Percentiles rank a stretch among this genome's conserved stretches.
These are phyloP conservation scores for Claviceps africana DNA, from an alignment of 2,329 filamentous ascomycete species.

Conservation along the genomic window DNA sequence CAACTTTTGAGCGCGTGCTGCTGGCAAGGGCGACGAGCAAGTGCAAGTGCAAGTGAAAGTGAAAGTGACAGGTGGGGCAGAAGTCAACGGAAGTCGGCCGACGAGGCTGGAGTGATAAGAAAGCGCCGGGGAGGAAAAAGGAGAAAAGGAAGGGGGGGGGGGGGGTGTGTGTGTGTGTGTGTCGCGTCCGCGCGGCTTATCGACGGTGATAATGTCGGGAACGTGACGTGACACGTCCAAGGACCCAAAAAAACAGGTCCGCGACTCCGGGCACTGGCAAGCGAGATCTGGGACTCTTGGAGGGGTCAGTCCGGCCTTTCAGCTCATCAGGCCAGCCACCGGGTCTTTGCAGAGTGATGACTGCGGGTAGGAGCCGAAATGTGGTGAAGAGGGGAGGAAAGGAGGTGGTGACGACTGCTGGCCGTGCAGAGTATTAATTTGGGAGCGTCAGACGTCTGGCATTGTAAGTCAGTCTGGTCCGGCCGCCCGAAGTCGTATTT, in stretches of 20 bases:
- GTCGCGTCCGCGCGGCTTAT: not conserved
- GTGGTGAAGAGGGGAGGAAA: not conserved
- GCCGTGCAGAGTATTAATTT: too few relatives aligned
- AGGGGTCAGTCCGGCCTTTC: not conserved
- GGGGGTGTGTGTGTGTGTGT: too few relatives aligned
- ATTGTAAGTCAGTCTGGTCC: not conserved
- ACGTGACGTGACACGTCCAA: not conserved
- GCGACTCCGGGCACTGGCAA: too few relatives aligned
- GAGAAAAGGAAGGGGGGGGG: too few relatives aligned
- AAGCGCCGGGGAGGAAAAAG: not conserved
- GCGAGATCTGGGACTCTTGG: not conserved
- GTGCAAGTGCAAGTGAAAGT: not conserved
- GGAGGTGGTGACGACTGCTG: not conserved
- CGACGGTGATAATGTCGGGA: not conserved
- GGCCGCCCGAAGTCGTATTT: not conserved
- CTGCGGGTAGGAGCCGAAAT: too few relatives aligned
- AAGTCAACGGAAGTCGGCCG: not conserved
- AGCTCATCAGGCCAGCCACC: not conserved
- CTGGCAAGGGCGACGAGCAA: not conserved
- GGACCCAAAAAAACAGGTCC: too few relatives aligned
- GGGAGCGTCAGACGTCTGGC: too few relatives aligned
- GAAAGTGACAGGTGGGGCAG: not conserved
- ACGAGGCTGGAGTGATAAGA: not conserved
- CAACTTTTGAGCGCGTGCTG: not conserved
- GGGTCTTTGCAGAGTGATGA: not conserved